Percentiles rank a stretch among this genome's conserved stretches.
Conservation (phyloP, 73 alveolate species). For the Tetrahymena thermophila region DNA sequence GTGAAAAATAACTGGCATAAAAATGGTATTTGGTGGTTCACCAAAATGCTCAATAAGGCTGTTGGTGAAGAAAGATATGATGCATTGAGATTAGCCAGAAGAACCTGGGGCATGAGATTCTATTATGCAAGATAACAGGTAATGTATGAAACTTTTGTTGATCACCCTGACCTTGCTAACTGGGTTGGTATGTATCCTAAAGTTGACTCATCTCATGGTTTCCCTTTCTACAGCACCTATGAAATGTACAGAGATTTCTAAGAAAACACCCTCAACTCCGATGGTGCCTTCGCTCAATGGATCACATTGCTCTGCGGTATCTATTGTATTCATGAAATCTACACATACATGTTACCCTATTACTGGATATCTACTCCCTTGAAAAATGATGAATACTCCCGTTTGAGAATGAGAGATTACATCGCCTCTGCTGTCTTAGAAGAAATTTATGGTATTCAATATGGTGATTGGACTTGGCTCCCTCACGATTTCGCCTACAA, state of each 20-base stretch:
- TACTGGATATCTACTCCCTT: slow-evolving; percentile 31
- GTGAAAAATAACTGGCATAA: slow-evolving; percentile 20
- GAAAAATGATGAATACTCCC: slow-evolving; percentile 29
- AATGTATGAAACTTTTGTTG: slow-evolving; percentile 24
- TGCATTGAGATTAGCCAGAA: slow-evolving; percentile 35
- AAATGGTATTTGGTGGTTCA: slow-evolving; percentile 47
- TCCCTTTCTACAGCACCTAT: slow-evolving; percentile 16
- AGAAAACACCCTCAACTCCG: slow-evolving; percentile 39
- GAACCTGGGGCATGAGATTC: slow-evolving; percentile 22
- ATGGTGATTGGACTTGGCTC: slow-evolving; percentile 37
- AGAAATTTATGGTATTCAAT: slow-evolving; percentile 28
- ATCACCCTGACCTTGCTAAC: slow-evolving; percentile 38
- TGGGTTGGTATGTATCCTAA: slow-evolving; percentile 45
- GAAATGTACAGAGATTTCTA: slow-evolving; percentile 45
- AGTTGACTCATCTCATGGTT: slow-evolving; percentile 45
- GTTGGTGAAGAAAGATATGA: slow-evolving; percentile 46
- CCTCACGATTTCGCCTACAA: slow-evolving; percentile 42
- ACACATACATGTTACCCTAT: slow-evolving; percentile 33
- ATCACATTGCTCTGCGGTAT: slow-evolving; percentile 20
- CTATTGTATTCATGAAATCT: slow-evolving; percentile 12
- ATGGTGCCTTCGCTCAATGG: slow-evolving; percentile 48
- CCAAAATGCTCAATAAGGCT: slow-evolving; percentile 23
- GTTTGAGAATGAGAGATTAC: slow-evolving; percentile 43
- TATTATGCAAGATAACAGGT: slow-evolving; percentile 42
- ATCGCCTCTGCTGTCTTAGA: slow-evolving; percentile 34